A percentile compares a stretch with the other conserved stretches of the same genome.
Conservation (phyloP, 805 yeast genomes). For the Danielia oregonensis region DNA sequence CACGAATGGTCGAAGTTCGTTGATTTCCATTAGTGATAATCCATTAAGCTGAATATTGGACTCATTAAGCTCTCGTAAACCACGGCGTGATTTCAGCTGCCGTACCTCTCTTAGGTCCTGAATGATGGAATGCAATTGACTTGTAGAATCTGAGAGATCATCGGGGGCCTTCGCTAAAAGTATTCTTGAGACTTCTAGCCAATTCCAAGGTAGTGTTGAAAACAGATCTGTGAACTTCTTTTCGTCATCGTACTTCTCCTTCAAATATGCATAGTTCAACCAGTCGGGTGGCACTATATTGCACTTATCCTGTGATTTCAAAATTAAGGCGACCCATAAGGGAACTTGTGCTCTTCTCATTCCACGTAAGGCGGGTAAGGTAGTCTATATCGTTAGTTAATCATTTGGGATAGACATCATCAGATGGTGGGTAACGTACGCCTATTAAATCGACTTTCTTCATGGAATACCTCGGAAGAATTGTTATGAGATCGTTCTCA, state of each 20-base stretch:
- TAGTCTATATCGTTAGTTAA: conserved; percentile 31
- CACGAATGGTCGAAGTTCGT: conserved; percentile 82
- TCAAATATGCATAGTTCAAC: conserved; percentile 58
- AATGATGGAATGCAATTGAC: conserved; percentile 62
- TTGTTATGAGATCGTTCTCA: conserved; percentile 69
- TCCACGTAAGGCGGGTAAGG: conserved; percentile 58
- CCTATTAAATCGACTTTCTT: conserved; percentile 64
- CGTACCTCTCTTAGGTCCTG: conserved; percentile 87
- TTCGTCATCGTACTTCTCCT: conserved; percentile 64
- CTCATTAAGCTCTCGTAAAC: conserved; percentile 74
- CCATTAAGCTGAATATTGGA: conserved; percentile 81
- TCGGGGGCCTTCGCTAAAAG: conserved; percentile 69
- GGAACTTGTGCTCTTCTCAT: conserved; percentile 71
- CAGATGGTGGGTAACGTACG: conserved; percentile 28
- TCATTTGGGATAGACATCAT: background rate
- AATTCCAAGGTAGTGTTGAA: conserved; percentile 74
- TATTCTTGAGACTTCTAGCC: conserved; percentile 79
- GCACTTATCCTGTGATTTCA: conserved; percentile 83
- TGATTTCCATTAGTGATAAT: conserved; percentile 77
- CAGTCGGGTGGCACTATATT: conserved; percentile 83
- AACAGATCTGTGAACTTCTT: conserved; percentile 53
- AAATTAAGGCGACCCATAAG: conserved; percentile 79
- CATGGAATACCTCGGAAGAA: conserved; percentile 77
- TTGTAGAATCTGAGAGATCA: conserved; percentile 72
- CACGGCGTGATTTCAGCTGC: conserved; percentile 74